Conservation (phyloP, 345 rosid genomes). For the Hibiscus mutabilis region DNA sequence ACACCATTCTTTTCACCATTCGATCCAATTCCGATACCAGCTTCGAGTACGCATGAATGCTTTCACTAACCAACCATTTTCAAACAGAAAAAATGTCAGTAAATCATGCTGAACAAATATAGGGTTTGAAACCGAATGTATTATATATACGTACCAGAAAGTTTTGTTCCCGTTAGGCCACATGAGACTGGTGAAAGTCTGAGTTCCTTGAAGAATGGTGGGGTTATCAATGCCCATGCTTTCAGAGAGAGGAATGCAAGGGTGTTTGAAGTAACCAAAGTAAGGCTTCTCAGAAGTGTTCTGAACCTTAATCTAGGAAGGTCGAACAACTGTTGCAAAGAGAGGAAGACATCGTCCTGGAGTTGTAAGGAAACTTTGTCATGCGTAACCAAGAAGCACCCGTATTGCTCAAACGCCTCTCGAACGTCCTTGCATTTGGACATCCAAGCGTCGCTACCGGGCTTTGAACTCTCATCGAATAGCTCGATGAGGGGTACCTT, state of each 20-base stretch:
- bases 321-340: slow-evolving; percentile 29
- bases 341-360: slow-evolving; percentile 22
- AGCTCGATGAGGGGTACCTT: slow-evolving; percentile 22
- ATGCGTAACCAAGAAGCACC: slow-evolving; percentile 42
- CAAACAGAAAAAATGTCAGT: not conserved
- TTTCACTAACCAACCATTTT: slow-evolving; percentile 1
- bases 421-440: slow-evolving; percentile 30
- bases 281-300: slow-evolving; percentile 36
- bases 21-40: slow-evolving; percentile 35
- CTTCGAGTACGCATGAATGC: slow-evolving; percentile 10
- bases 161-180: slow-evolving; percentile 42
- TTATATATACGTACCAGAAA: slow-evolving; percentile 34
- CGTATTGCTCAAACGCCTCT: slow-evolving; percentile 43
- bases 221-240: slow-evolving; percentile 39
- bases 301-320: slow-evolving; percentile 41
- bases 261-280: slow-evolving; percentile 33
- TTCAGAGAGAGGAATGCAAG: slow-evolving; percentile 39
- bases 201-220: slow-evolving; percentile 22
- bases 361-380: slow-evolving; percentile 25
- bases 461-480: slow-evolving; percentile 25
- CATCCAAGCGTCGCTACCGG: slow-evolving; percentile 37
- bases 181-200: slow-evolving; percentile 35
- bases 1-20: slow-evolving; percentile 41
- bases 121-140: too few relatives aligned
- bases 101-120: not conserved